Base-by-base conservation (phyloP, 1,284 basidiomycete species). In the Ceratobasidium sp. region DNA sequence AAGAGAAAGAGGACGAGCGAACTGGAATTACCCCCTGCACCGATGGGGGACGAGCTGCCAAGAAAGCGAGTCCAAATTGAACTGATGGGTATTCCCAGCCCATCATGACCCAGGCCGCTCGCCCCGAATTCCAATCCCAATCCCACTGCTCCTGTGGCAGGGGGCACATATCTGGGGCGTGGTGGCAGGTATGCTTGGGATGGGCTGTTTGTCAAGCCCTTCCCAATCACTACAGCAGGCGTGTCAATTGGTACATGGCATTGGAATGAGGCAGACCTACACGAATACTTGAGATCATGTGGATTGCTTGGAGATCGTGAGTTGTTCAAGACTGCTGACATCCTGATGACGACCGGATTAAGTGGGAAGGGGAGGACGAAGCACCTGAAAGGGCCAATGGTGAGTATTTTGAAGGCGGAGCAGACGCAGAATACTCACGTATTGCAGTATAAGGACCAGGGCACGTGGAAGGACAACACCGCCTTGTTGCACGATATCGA, bases 281-380 rank as follows among this genome's bases (percentile, higher is more conserved):
- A 19, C n/a, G 27, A 13, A 39, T 73, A 73, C 37, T 13, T 73
- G 13, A 11, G 27, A 2, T 16, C 59, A 0, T 63, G 59, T 41
- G 59, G 71, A 1, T 4, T 1, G 6, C 59, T 73, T 9, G 71
- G 59, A 0, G 48, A 73, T 43, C 48, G 24, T 4, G 71, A 73
- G 5, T 7, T 31, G 19, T 73, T 73, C 19, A 48, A 39, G 39
- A 54, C 49, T 11, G 71, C 71, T 6, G 59, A 73, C 22, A 16
- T 73, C 29, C 14, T 73, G 37, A 73, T 73, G 71, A 73, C 71
- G 7, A 73, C 71, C 5, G 71, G 71, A 13, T 43, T 73, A 2
- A 53, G 59, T n/a, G 48, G 49, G 1, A 13, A 34, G 7, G 59
- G 14, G 22, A 51, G 59, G 24, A 54, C 46, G 2, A n/a, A n/a